A percentile compares a stretch with the other conserved stretches of the same genome.
phyloP scores from a whole-genome alignment of 2,329 filamentous ascomycete species.

The Fusarium zealandicum region DNA sequence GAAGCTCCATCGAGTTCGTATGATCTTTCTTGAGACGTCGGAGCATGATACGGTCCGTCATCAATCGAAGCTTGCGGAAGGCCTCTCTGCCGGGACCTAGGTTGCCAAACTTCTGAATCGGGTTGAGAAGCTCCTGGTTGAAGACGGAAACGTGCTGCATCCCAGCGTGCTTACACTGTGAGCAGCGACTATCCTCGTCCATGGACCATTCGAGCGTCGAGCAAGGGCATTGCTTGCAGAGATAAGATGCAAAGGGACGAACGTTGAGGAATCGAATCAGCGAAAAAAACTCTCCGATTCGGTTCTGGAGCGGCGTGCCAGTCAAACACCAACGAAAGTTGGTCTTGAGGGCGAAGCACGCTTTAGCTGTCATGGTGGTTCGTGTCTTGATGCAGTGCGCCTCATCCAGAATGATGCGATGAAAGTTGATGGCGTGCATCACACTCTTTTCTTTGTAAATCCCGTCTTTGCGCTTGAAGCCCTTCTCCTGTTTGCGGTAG shows the following conservation, averaged over 20 bases:
- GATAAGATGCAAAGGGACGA: conserved; percentile 88
- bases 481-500: conserved; percentile 90
- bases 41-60: conserved; percentile 95
- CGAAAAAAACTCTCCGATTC: conserved; percentile 97
- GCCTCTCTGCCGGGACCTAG: conserved; percentile 69
- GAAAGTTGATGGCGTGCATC: conserved; percentile 86
- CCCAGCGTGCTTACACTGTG: conserved; percentile 60
- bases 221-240: conserved; percentile 88
- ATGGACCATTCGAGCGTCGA: conserved; percentile 84
- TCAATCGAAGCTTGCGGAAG: conserved; percentile 81
- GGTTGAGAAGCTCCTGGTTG: conserved; percentile 94
- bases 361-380: conserved; percentile 89
- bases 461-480: conserved; percentile 81
- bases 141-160: conserved; percentile 69
- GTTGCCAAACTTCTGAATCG: conserved; percentile 71
- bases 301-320: conserved; percentile 94
- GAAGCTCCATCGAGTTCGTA: conserved; percentile 93
- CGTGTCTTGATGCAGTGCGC: conserved; percentile 93
- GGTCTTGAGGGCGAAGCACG: conserved; percentile 89
- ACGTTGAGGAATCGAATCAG: conserved; percentile 90
- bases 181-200: conserved; percentile 74
- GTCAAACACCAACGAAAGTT: conserved; percentile 95
- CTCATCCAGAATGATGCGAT: conserved; percentile 92
- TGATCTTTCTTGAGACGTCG: conserved; percentile 93
- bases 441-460: conserved; percentile 80